Conservation (phyloP, 257 asterid species). For the Parsonsia alboflavescens region DNA sequence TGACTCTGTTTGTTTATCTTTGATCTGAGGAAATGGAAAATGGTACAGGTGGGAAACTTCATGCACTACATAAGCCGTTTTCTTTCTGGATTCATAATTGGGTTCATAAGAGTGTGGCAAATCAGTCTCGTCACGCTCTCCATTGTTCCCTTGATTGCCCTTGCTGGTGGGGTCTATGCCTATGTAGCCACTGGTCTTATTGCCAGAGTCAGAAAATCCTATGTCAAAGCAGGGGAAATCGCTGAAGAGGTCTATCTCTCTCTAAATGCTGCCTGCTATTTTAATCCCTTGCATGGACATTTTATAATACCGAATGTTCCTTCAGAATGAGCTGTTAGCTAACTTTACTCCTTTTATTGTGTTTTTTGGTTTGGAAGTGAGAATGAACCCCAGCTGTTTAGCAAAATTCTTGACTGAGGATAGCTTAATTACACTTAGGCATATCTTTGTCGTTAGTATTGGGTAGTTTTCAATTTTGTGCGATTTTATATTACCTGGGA, state of each 20-base stretch:
- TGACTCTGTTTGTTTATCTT: not conserved
- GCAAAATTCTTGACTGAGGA: not conserved
- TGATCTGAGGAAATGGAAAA: not conserved
- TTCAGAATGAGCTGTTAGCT: not conserved
- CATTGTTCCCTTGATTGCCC: conserved; percentile 83
- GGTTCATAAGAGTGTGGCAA: conserved; percentile 93
- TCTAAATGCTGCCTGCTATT: not conserved
- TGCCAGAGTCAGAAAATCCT: conserved; percentile 79
- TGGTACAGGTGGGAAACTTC: conserved; percentile 76
- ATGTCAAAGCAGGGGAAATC: conserved; percentile 87
- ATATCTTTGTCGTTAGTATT: too few species aligned
- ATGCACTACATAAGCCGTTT: conserved; percentile 86
- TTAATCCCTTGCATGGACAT: not conserved
- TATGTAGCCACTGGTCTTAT: conserved; percentile 80
- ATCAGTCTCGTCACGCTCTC: conserved; percentile 90
- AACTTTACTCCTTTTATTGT: not conserved
- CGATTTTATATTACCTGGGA: not conserved
- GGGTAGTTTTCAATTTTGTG: too few species aligned
- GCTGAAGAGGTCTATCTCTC: conserved; percentile 73
- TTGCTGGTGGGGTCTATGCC: conserved; percentile 94
- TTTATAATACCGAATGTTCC: not conserved
- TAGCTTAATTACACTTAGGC: too few species aligned
- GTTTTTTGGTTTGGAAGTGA: not conserved
- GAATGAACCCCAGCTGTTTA: not conserved
- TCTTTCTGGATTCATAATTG: conserved; percentile 69